A percentile compares a stretch with the other conserved stretches of the same genome.
Evolutionary conservation across 768 basidiomycete species (phyloP).

Genomic region (Termitomyces titanicus): DNA sequence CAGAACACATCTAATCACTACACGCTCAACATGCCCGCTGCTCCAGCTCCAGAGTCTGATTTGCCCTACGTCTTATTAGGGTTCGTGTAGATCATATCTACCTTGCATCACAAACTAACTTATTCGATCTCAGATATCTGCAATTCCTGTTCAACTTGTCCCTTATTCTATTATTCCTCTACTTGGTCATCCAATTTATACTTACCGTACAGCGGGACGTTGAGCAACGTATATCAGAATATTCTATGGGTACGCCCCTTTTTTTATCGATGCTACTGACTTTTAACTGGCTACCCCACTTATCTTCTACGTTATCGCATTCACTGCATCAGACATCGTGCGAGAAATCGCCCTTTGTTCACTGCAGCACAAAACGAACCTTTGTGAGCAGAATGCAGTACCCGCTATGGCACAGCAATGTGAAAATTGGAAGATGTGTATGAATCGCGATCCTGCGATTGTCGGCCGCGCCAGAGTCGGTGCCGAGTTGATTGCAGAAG

Average conservation of each 20-base stretch:
- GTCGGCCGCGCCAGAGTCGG: constrained; percentile 87
- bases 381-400: constrained; percentile 70
- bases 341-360: constrained; percentile 92
- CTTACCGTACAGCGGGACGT: constrained; percentile 90
- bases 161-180: constrained; percentile 78
- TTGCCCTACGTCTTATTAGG: constrained; percentile 82
- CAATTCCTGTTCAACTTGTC: constrained; percentile 94
- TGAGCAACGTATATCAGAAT: constrained; percentile 78
- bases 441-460: constrained; percentile 90
- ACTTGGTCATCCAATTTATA: constrained; percentile 83
- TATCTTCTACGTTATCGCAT: neutral
- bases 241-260: constrained; percentile 71
- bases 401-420: constrained; percentile 90
- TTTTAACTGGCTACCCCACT: neutral
- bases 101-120: constrained; percentile 13
- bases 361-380: constrained; percentile 74
- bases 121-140: constrained; percentile 60
- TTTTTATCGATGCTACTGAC: neutral
- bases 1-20: constrained; percentile 74
- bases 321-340: constrained; percentile 61
- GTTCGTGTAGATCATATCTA: constrained; percentile 42
- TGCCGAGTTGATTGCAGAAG: constrained; percentile 93
- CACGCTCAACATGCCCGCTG: constrained; percentile 75
- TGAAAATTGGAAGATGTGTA: constrained; percentile 87
- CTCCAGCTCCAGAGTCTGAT: constrained; percentile 53